Base-by-base conservation (phyloP, 2,329 filamentous ascomycete species). In the Aspergillus udagawae region DNA sequence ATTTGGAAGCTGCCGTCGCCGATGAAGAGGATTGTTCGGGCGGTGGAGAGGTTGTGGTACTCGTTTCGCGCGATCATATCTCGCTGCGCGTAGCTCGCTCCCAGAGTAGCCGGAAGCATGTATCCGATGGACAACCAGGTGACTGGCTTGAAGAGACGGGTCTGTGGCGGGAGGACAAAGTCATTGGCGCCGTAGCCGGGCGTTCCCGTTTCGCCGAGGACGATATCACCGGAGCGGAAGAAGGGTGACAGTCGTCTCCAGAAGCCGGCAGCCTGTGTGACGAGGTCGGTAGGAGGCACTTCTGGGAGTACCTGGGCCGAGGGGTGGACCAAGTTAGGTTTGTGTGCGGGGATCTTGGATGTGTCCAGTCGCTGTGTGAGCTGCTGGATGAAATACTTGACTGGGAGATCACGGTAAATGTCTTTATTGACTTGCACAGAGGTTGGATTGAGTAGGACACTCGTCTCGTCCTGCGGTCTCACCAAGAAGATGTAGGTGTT, bases 401-500 rank as follows among this genome's bases (percentile, higher is more conserved):
- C 92, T 58, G 85, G 82, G 8, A 94, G 82, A 49, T 86, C 86
- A 0, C 89, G 88, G 70, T 93, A 95, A 63, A 89, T 86, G 0
- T 89, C 90, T 73, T 91, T 91, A 53, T 88, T 82, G 48, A 96
- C 89, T 53, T 84, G 83, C 65, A 89, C 86, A 63, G 85, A 83
- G 58, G 84, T 86, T 70, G 86, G 89, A 75, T 94, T 89, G 67
- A 96, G 87, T 64, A 93, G 88, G 67, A 96, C 91, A 1, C 88
- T 89, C 61, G 86, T 87, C 52, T 92, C 83, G 67, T 90, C 86
- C 1, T 86, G 88, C 38, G 91, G 87, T 60, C 87, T 83, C 71
- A 93, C 92, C 0, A 88, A 89, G 78, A 93, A 96, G 35, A 90
- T 90, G 12, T 88, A 84, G 10, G 72, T 79, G 57, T 80, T 78